Conservation (phyloP, 2,329 filamentous ascomycete species). For the Claviceps sp. region DNA sequence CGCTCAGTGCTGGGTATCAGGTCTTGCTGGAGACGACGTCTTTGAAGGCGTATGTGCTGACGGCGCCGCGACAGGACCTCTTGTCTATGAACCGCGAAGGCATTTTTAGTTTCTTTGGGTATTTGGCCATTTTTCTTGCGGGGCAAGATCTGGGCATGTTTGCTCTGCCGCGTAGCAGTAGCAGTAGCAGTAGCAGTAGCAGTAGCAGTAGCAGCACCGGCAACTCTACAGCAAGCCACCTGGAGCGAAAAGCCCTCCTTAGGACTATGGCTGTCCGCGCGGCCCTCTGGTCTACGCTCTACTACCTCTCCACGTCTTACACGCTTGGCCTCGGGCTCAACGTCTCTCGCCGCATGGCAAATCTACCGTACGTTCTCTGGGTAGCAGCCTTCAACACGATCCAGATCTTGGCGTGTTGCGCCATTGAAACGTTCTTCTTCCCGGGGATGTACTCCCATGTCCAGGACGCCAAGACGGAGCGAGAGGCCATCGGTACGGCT, state of each 20-base stretch:
- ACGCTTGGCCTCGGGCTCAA: constrained; percentile 56
- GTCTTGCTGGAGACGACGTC: constrained; percentile 58
- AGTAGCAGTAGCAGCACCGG: constrained; percentile 32
- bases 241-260: constrained; percentile 45
- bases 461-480: constrained; percentile 41
- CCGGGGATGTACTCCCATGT: constrained; percentile 50
- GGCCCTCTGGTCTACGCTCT: constrained; percentile 55
- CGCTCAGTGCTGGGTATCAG: constrained; percentile 60
- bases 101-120: constrained; percentile 87
- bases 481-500: constrained; percentile 49
- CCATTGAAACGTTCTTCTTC: constrained; percentile 68
- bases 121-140: constrained; percentile 85
- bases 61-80: constrained; percentile 64
- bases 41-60: constrained; percentile 73
- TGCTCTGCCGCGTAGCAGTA: constrained; percentile 51
- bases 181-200: constrained; percentile 28
- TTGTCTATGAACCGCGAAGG: constrained; percentile 89
- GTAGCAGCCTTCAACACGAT: constrained; percentile 78
- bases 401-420: constrained; percentile 68
- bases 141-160: constrained; percentile 75
- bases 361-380: constrained; percentile 89
- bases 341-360: constrained; percentile 81
- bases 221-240: constrained; percentile 25
- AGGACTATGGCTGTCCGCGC: constrained; percentile 52
- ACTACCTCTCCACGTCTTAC: constrained; percentile 54